Percentiles rank a stretch among this genome's conserved stretches.
Evolutionary conservation across 306 rosid genomes (phyloP).

Genomic region (Canavalia ensiformis): DNA sequence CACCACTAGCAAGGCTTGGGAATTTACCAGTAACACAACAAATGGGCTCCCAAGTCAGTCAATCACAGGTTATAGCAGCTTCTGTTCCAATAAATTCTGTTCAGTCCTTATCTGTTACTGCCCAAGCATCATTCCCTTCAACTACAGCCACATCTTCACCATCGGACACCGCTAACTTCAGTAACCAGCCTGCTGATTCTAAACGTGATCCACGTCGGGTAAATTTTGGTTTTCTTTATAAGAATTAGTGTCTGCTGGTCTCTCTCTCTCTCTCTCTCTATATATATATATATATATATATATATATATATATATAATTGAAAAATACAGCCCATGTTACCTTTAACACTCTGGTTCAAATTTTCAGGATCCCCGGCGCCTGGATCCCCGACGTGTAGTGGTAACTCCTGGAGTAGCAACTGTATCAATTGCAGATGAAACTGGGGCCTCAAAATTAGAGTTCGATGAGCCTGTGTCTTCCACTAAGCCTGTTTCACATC

Average conservation of each 20-base stretch:
- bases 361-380: slow-evolving; percentile 97
- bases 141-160: slow-evolving; percentile 55
- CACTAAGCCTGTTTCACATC: slow-evolving; percentile 62
- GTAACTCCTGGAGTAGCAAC: slow-evolving; percentile 60
- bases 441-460: slow-evolving; percentile 59
- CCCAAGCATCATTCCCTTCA: slow-evolving; percentile 63
- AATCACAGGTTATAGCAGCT: slow-evolving; percentile 56
- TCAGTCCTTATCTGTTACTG: slow-evolving; percentile 66
- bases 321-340: slow-evolving; percentile 28
- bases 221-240: slow-evolving; percentile 44
- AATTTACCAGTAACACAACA: slow-evolving; percentile 63
- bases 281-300: neutral
- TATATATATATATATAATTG: neutral
- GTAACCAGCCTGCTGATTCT: slow-evolving; percentile 72
- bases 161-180: slow-evolving; percentile 62
- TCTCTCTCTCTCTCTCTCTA: neutral
- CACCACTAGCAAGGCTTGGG: slow-evolving; percentile 75
- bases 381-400: slow-evolving; percentile 85
- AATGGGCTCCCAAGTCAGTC: slow-evolving; percentile 60
- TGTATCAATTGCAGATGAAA: slow-evolving; percentile 64
- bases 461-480: slow-evolving; percentile 63
- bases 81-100: slow-evolving; percentile 66
- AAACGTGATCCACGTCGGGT: slow-evolving; percentile 99
- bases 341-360: slow-evolving; percentile 40
- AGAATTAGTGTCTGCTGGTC: slow-evolving; percentile 32